Conservation (phyloP, 2,329 filamentous ascomycete species). For the Ascochyta fabae region DNA sequence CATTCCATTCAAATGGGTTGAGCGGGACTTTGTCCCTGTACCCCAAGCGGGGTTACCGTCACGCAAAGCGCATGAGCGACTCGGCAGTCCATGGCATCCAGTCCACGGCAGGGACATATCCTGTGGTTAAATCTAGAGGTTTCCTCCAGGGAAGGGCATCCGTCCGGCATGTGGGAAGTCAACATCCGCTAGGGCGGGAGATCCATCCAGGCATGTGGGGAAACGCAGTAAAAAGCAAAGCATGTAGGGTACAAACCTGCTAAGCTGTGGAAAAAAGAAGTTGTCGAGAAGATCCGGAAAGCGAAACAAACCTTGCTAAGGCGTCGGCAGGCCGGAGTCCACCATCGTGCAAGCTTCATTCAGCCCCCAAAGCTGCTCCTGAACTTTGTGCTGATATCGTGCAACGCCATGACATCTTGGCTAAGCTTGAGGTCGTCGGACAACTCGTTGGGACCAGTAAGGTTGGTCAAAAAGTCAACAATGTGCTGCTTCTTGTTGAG, state of each 20-base stretch:
- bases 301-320: constrained; percentile 41
- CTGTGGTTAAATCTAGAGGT: constrained; percentile 26
- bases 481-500: constrained; percentile 45
- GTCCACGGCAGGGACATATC: constrained; percentile 37
- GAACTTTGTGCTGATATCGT: constrained; percentile 45
- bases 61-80: constrained; percentile 26
- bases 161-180: constrained; percentile 33
- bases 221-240: constrained; percentile 30
- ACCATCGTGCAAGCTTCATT: constrained; percentile 27
- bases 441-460: constrained; percentile 45
- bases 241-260: constrained; percentile 30
- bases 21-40: constrained; percentile 31
- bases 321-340: constrained; percentile 29
- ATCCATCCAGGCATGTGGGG: constrained; percentile 29
- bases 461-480: constrained; percentile 39
- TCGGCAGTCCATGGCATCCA: constrained; percentile 24
- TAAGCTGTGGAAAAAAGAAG: constrained; percentile 25
- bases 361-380: constrained; percentile 43
- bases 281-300: constrained; percentile 29
- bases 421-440: constrained; percentile 44
- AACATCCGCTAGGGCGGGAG: constrained; percentile 35
- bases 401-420: constrained; percentile 43
- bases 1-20: constrained; percentile 37
- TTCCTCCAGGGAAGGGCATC: constrained; percentile 27
- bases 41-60: constrained; percentile 28